Evolutionary conservation across 371 early-diverging fungal genomes (phyloP), one percentile per base, ranked within the genome.

Genomic region (Mortierella sp.): DNA sequence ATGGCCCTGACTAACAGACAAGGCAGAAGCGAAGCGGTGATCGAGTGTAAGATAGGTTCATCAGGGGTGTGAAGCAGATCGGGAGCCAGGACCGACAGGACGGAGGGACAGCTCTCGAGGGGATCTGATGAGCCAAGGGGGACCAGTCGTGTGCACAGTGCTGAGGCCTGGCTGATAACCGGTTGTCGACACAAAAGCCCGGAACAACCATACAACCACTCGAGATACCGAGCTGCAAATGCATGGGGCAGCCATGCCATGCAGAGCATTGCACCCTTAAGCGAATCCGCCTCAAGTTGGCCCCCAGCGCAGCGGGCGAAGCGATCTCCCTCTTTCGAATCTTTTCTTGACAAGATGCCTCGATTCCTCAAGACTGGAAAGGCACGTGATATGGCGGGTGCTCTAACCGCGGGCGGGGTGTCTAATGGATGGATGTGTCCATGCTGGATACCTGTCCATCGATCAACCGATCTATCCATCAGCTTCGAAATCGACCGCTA

Each of bases 301-400:
- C 31, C 23, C 3, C 18, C 4, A n/a, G n/a, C n/a, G 42, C 21
- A 7, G 21, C 14, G 21, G 24, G 41, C 42, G 14, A 7, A 51
- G 18, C 28, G 41, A 23, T 60, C 60, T 26, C 27, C 52, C 60
- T 61, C 45, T 45, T 53, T 60, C 46, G 30, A 4, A 50, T 52
- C 52, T 52, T 53, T 51, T 53, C 52, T 52, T 24, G 45, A 31
- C 61, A 61, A 61, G 53, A 61, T 61, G 61, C 53, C 52, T 53
- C 51, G 52, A 53, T 61, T 61, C 61, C 52, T 61, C 45, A 61
- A 61, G 61, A 52, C 61, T 52, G 61, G 61, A 61, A 61, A 61
- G 61, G 61, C 52, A 61, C 53, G 51, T 43, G 52, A n/a, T 31
- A 53, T 53, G 53, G 27, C 31, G 61, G 23, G 27, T n/a, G 19